A percentile compares a stretch with the other conserved stretches of the same genome.
These are phyloP conservation scores for Xerocomus amazonicus DNA, from an alignment of 1,284 basidiomycete genomes.

Conservation along the genomic window DNA sequence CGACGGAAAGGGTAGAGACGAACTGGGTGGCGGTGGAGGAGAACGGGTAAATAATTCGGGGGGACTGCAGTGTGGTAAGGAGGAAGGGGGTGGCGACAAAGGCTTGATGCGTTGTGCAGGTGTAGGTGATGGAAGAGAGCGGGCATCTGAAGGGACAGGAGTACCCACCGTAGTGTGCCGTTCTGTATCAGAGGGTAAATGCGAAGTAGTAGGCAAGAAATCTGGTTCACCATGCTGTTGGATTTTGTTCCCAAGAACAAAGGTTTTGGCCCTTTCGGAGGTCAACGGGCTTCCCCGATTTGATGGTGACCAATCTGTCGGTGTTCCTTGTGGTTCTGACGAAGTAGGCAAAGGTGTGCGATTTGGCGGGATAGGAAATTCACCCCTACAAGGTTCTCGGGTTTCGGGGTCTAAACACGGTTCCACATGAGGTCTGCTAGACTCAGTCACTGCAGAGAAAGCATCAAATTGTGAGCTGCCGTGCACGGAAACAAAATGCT, in stretches of 20 bases:
- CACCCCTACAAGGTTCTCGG: not conserved
- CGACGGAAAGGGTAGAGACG: constrained; percentile 7
- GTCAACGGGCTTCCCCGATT: constrained; percentile 17
- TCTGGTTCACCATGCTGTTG: constrained; percentile 4
- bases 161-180: not conserved
- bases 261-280: not conserved
- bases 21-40: constrained; percentile 9
- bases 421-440: not conserved
- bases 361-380: not conserved
- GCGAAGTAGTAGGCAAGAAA: not conserved
- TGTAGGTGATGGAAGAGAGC: constrained; percentile 29
- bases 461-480: not conserved
- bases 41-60: constrained; percentile 1
- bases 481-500: constrained; percentile 1
- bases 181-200: constrained; percentile 2
- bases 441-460: constrained; percentile 6
- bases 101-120: constrained; percentile 26
- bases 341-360: constrained; percentile 9
- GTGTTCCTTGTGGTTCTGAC: constrained; percentile 20
- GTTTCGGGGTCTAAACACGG: not conserved
- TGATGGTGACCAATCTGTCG: constrained; percentile 30
- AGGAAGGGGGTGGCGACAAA: constrained; percentile 8
- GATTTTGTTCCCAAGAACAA: not conserved
- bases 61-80: constrained; percentile 10
- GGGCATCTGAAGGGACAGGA: constrained; percentile 4